Evolutionary conservation across 2,329 filamentous ascomycete species (phyloP).

Genomic region (Onygena corvina): DNA sequence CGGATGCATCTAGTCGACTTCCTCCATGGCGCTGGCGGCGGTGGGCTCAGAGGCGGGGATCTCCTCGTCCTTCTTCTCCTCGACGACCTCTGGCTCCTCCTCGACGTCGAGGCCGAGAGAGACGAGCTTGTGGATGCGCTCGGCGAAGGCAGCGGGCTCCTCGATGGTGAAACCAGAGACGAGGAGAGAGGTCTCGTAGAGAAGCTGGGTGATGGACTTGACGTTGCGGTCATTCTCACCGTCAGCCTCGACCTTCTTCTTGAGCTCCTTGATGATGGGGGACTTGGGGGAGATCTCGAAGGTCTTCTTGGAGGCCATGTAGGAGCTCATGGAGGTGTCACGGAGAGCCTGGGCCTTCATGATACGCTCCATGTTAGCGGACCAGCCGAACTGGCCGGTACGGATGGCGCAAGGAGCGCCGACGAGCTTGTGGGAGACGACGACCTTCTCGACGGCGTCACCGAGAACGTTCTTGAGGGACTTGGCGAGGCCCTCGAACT

Average conservation of each 20-base stretch:
- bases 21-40: constrained; percentile 96
- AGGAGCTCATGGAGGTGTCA: constrained; percentile 98
- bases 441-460: constrained; percentile 99
- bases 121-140: constrained; percentile 99
- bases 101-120: constrained; percentile 96
- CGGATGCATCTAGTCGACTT: constrained; percentile 69
- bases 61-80: constrained; percentile 47
- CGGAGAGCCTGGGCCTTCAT: constrained; percentile 99
- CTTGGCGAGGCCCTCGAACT: constrained; percentile 91
- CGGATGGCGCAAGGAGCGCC: constrained; percentile 95
- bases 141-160: constrained; percentile 92
- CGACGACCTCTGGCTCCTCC: constrained; percentile 64
- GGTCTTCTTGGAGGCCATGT: constrained; percentile 99
- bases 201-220: constrained; percentile 96
- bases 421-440: constrained; percentile 94
- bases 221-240: constrained; percentile 98
- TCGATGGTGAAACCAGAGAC: constrained; percentile 99
- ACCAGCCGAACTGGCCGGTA: constrained; percentile 99
- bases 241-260: constrained; percentile 96
- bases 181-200: constrained; percentile 96
- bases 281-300: constrained; percentile 99
- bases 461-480: constrained; percentile 97
- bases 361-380: constrained; percentile 99
- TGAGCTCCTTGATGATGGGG: constrained; percentile 94
- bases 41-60: constrained; percentile 51